Conservation (phyloP, 208 protist genomes). For the Zelonia costaricensis region DNA sequence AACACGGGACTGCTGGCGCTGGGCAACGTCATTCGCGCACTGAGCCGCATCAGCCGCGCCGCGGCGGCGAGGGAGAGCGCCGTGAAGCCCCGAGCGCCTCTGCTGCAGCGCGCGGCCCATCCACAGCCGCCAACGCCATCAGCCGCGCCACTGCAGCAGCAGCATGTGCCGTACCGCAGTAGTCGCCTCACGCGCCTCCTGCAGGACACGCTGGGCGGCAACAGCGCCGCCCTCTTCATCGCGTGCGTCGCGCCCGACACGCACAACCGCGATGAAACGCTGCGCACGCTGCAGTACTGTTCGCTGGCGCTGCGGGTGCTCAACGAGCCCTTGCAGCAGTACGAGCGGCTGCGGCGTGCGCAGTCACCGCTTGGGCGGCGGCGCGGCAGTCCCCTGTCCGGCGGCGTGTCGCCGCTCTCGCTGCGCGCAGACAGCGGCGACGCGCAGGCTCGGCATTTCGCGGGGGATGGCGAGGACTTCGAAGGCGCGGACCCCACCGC, state of each 20-base stretch:
- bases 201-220: constrained; percentile 89
- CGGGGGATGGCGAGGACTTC: background rate
- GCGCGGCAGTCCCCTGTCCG: background rate
- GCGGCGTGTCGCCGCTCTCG: constrained; percentile 1
- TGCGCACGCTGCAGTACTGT: constrained; percentile 93
- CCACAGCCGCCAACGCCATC: background rate
- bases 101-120: background rate
- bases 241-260: constrained; percentile 82
- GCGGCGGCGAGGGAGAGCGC: background rate
- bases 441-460: background rate
- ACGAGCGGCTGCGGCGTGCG: constrained; percentile 32
- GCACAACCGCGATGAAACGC: constrained; percentile 81
- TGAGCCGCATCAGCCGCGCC: constrained; percentile 55
- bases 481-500: too few relatives aligned
- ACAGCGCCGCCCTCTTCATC: constrained; percentile 85
- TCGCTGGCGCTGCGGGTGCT: constrained; percentile 87
- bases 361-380: constrained; percentile 12
- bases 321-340: constrained; percentile 70
- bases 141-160: background rate
- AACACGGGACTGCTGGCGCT: constrained; percentile 91
- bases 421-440: background rate
- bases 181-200: constrained; percentile 91
- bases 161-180: constrained; percentile 88
- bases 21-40: constrained; percentile 93
- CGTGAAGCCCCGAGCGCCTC: background rate